These are phyloP conservation scores for Pelagomonas calceolata DNA, from an alignment of 108 stramenopile genomes.

Conservation along the genomic window DNA sequence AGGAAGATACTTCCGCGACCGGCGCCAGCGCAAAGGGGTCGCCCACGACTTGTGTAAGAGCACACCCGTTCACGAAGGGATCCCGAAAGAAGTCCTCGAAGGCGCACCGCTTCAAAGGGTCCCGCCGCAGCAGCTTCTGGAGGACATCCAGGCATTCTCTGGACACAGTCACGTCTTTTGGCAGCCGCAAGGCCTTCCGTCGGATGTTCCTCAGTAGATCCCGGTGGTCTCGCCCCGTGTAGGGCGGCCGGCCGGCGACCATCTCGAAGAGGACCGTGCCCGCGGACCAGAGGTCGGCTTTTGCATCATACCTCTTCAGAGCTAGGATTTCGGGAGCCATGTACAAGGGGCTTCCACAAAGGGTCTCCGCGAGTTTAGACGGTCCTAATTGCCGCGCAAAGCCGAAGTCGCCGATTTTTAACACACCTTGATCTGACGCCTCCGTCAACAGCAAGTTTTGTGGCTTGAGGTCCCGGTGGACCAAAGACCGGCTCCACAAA, in stretches of 20 bases:
- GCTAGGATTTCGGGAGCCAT: conserved; percentile 91
- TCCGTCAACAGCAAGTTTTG: conserved; percentile 86
- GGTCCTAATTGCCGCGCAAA: conserved; percentile 84
- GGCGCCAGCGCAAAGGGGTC: too few species aligned
- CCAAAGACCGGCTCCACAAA: conserved; percentile 66
- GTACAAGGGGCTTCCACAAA: conserved; percentile 90
- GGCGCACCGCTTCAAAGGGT: conserved; percentile 57
- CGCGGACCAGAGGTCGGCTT: conserved; percentile 94
- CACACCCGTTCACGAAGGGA: not conserved
- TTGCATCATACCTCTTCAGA: conserved; percentile 71
- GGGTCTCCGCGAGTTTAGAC: conserved; percentile 84
- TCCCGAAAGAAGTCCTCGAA: conserved; percentile 59
- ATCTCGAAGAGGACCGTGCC: conserved; percentile 94
- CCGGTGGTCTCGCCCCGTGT: conserved; percentile 78
- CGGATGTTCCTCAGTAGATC: conserved; percentile 74
- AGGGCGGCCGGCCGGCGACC: conserved; percentile 73
- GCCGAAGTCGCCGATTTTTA: conserved; percentile 96
- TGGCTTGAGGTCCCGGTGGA: conserved; percentile 93
- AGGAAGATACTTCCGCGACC: too few species aligned
- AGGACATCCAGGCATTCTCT: conserved; percentile 65
- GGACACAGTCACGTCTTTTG: conserved; percentile 61
- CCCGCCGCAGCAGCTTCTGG: conserved; percentile 59
- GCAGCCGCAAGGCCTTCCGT: conserved; percentile 63
- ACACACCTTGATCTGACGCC: conserved; percentile 6
- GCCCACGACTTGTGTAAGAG: too few species aligned